These are phyloP conservation scores for Cordyceps farinosa DNA, from an alignment of 2,329 filamentous ascomycete species.

Conservation along the genomic window DNA sequence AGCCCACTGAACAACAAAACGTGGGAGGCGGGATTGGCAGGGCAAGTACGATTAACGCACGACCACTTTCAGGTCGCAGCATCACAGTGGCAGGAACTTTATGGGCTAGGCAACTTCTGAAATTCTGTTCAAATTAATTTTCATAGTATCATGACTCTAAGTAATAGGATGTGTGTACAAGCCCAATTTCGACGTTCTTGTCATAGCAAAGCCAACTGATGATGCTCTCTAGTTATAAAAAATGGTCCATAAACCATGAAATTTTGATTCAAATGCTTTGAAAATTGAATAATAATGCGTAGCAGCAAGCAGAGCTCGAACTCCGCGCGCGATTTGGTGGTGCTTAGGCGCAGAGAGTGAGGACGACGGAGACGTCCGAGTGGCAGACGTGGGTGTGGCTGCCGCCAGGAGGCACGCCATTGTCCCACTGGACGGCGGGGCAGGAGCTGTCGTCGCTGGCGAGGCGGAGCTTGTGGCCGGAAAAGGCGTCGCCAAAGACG, in stretches of 20 bases:
- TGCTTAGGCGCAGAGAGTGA: constrained; percentile 34
- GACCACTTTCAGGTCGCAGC: background rate
- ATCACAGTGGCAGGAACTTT: background rate
- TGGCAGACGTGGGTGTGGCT: constrained; percentile 38
- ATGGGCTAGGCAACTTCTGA: background rate
- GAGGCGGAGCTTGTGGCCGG: constrained; percentile 31
- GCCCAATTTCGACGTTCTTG: background rate
- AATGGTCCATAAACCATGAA: background rate
- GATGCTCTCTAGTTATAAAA: background rate
- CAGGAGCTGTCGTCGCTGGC: constrained; percentile 30
- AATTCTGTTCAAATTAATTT: background rate
- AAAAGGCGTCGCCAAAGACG: constrained; percentile 39
- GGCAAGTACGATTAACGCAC: constrained; percentile 36
- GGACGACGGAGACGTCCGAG: constrained; percentile 30
- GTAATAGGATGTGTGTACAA: background rate
- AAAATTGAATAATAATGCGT: background rate
- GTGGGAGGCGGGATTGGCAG: too few species aligned
- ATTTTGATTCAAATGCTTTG: background rate
- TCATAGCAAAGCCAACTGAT: background rate
- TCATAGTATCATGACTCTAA: background rate
- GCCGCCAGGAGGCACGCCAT: constrained; percentile 33
- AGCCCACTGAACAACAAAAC: too few species aligned
- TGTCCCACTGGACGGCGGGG: constrained; percentile 34
- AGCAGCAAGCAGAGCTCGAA: too few species aligned
- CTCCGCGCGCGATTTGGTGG: too few species aligned